Evolutionary conservation across 805 yeast species (phyloP), one percentile per base, ranked within the genome.

Genomic region (Schwanniomyces yamadae): DNA sequence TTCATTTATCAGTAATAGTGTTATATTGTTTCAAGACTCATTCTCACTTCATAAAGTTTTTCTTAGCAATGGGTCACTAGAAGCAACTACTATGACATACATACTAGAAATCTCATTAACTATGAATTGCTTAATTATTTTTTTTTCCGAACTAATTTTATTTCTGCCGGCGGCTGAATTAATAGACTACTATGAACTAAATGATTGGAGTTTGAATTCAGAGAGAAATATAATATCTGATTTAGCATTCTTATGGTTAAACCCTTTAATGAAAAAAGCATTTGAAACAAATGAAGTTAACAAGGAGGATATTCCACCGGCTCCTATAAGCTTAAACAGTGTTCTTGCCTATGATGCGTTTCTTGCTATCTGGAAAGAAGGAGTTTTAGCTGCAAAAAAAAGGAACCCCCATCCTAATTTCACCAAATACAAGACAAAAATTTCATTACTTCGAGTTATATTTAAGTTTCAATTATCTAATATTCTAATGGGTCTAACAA

Each of bases 271-370:
- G 26, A 34, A 42, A 21, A 38, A 48, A 19, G 52, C 59, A 32
- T 48, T 57, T 41, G 32, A 36, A 13, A 49, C 55, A 6, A 49
- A 42, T n/a, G 49, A 49, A 13, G 55, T 58, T 13, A 41, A 38
- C 17, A 43, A 46, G 8, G 63, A 68, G 2, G 96, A 89, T 56
- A 71, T 91, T 33, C 96, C 96, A 9, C 71, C 75, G 12, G 48
- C 35, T 39, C 43, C 41, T 2, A 39, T 39, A 18, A 48, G 46
- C 11, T 23, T 46, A 11, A 36, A 33, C 18, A 39, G 42, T 33
- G 49, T 48, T 17, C 43, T 33, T 12, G 52, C 58, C 13, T 52
- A 39, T 25, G 33, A 33, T 1, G 31, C 20, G 21, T 54, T 65
- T 35, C 33, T 46, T 12, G 41, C 43, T 9, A 33, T 48, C 23